Evolutionary conservation across 148 eudicot species (phyloP).

Genomic region (Rheum nobile): DNA sequence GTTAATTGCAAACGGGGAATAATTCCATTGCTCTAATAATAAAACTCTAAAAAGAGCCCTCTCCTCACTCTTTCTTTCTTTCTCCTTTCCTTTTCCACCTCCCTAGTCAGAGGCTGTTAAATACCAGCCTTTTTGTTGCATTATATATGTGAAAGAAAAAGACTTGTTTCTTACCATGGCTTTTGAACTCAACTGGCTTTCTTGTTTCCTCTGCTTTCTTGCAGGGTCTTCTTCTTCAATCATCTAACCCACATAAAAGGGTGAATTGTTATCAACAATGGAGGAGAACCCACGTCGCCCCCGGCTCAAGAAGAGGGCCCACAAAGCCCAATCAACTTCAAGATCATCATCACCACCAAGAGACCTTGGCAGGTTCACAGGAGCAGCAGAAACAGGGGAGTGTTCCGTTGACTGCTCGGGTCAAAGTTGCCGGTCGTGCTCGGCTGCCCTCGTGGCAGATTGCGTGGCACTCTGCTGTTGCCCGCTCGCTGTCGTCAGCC

Average conservation of each 20-base stretch:
- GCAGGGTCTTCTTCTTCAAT: background rate
- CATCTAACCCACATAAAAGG: background rate
- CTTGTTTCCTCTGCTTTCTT: background rate
- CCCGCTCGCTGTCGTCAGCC: conserved; percentile 62
- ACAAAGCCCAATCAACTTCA: background rate
- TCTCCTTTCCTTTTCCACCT: background rate
- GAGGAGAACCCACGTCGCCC: background rate
- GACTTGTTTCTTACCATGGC: conserved; percentile 1
- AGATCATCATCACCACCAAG: background rate
- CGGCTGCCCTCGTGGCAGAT: conserved; percentile 62
- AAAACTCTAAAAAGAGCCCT: too few relatives aligned
- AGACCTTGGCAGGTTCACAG: background rate
- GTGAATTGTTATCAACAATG: background rate
- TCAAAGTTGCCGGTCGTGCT: conserved; percentile 54
- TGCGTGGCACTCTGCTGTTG: conserved; percentile 87
- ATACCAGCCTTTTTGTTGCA: conserved; percentile 1
- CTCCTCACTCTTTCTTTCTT: too few relatives aligned
- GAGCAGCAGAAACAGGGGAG: conserved; percentile 23
- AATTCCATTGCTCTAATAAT: background rate
- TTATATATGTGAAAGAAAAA: background rate
- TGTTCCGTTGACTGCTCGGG: conserved; percentile 57
- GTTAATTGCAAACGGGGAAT: background rate
- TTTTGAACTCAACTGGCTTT: background rate
- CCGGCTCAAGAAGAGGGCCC: background rate
- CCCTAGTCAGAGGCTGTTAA: background rate